phyloP scores from a whole-genome alignment of 352 stramenopile genomes.

The Thalassiosira mediterranea region DNA sequence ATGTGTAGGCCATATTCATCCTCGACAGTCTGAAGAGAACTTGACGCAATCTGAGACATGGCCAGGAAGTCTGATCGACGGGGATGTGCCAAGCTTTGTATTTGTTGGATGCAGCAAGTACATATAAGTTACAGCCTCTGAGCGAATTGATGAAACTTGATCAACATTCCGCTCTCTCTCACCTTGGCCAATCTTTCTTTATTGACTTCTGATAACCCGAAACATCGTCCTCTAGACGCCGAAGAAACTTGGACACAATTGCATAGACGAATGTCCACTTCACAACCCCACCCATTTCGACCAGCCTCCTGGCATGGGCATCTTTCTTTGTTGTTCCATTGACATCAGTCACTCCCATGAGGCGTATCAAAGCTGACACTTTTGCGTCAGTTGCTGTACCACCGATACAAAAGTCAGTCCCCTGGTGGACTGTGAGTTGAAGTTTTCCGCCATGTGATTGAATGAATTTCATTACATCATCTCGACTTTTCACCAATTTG shows the following conservation, averaged over 20 bases:
- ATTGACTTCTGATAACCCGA: conserved; percentile 36
- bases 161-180: no score
- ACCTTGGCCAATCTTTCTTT: conserved; percentile 33
- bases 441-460: conserved; percentile 66
- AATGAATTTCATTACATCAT: conserved; percentile 77
- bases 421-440: conserved; percentile 31
- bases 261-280: conserved; percentile 81
- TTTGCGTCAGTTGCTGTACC: conserved; percentile 52
- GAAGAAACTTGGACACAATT: conserved; percentile 51
- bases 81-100: conserved; percentile 46
- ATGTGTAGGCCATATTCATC: conserved; percentile 65
- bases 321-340: conserved; percentile 43
- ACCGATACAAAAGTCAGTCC: conserved; percentile 58
- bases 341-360: conserved; percentile 27
- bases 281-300: conserved; percentile 64
- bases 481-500: conserved; percentile 41
- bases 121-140: no score
- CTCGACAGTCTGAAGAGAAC: conserved; percentile 34
- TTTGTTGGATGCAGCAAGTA: no score
- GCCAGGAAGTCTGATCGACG: conserved; percentile 70
- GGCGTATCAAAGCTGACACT: conserved; percentile 52
- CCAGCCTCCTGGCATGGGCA: conserved; percentile 32
- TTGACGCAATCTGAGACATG: conserved; percentile 35
- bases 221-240: conserved; percentile 33
- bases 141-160: no score